Evolutionary conservation across 257 asterid genomes (phyloP).

Genomic region (Gynochthodes officinalis): DNA sequence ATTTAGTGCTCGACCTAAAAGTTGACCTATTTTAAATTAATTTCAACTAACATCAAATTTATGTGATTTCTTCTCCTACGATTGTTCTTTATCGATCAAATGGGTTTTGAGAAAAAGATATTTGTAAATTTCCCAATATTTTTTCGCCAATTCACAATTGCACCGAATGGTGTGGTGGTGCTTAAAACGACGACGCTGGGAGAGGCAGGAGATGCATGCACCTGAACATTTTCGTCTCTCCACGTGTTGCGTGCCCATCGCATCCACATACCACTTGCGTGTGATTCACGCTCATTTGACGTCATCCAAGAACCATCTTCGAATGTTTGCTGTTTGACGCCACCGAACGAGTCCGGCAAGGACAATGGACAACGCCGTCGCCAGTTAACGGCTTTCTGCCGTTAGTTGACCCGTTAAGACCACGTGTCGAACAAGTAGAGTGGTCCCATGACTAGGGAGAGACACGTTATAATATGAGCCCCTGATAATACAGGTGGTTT

Average conservation of each 20-base stretch:
- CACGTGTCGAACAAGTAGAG: constrained; percentile 25
- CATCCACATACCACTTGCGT: background rate
- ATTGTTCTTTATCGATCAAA: too few species aligned
- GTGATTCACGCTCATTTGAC: constrained; percentile 19
- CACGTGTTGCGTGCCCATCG: background rate
- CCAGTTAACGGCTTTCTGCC: background rate
- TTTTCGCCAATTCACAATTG: too few species aligned
- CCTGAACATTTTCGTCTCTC: background rate
- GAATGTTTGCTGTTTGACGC: constrained; percentile 12
- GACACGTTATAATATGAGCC: constrained; percentile 31
- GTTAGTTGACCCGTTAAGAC: constrained; percentile 15
- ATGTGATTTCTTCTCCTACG: too few species aligned
- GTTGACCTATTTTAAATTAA: too few species aligned
- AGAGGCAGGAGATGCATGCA: too few species aligned
- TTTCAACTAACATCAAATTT: too few species aligned
- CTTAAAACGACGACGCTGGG: too few species aligned
- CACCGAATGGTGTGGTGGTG: too few species aligned
- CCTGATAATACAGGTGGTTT: background rate
- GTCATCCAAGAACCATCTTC: background rate
- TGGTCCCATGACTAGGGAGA: constrained; percentile 15
- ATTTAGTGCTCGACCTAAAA: too few species aligned
- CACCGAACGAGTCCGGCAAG: background rate
- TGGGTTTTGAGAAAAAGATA: too few species aligned
- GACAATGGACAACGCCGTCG: constrained; percentile 23
- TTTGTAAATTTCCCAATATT: too few species aligned